A percentile compares a stretch with the other conserved stretches of the same genome.
These are phyloP conservation scores for Aureobasidium sp. DNA, from an alignment of 2,329 filamentous ascomycete genomes.

Conservation along the genomic window DNA sequence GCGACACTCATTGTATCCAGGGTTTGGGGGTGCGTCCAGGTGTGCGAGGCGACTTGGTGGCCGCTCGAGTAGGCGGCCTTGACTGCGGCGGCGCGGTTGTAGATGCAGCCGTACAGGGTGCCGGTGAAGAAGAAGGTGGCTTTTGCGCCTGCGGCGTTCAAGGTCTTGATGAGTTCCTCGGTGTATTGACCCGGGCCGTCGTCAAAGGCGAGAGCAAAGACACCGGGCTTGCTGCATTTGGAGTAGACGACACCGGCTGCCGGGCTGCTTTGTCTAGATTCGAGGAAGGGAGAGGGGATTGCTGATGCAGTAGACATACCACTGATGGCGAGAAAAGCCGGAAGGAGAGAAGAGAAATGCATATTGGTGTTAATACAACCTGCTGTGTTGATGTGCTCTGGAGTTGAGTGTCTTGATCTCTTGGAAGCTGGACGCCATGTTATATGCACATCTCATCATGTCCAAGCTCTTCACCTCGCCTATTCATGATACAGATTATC, in stretches of 20 bases:
- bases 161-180: slow-evolving; percentile 55
- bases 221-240: slow-evolving; percentile 14
- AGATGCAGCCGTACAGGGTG: slow-evolving; percentile 9
- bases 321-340: background rate
- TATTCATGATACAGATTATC: background rate
- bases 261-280: background rate
- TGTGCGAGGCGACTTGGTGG: slow-evolving; percentile 11
- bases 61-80: slow-evolving; percentile 3
- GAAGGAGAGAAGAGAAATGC: background rate
- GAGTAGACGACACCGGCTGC: slow-evolving; percentile 1
- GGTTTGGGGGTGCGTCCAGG: slow-evolving; percentile 1
- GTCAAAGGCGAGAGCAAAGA: slow-evolving; percentile 81
- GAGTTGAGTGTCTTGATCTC: too few species aligned
- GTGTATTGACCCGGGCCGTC: slow-evolving; percentile 73
- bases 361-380: background rate
- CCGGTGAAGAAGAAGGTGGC: slow-evolving; percentile 90
- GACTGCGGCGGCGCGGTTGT: background rate
- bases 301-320: background rate
- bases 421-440: too few species aligned
- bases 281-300: background rate
- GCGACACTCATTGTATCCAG: background rate
- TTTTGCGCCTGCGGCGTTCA: slow-evolving; percentile 54
- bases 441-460: background rate
- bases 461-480: background rate
- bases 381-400: background rate